A percentile compares a stretch with the other conserved stretches of the same genome.
phyloP scores from a whole-genome alignment of 192 early-diverging fungal genomes.

The Coemansia sp. region DNA sequence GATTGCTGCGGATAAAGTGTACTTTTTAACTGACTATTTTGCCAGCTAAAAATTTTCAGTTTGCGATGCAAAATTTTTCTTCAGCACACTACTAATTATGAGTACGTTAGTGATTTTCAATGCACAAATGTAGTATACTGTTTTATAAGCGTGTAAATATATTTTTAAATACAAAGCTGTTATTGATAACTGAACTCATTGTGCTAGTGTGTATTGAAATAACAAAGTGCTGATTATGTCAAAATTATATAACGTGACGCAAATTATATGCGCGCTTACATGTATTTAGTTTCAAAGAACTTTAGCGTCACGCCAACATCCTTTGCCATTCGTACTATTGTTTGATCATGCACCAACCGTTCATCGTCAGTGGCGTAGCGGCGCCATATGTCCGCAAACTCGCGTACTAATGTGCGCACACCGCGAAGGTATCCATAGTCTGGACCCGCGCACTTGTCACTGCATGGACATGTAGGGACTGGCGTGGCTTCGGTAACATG shows the following conservation, averaged over 20 bases:
- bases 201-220: too few relatives aligned
- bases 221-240: too few relatives aligned
- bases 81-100: too few relatives aligned
- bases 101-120: not conserved
- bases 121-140: too few relatives aligned
- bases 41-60: not conserved
- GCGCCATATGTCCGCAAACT: constrained; percentile 55
- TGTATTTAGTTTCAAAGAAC: constrained; percentile 26
- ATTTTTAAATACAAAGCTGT: too few relatives aligned
- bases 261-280: not conserved
- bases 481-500: constrained; percentile 32
- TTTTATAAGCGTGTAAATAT: too few relatives aligned
- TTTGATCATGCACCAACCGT: constrained; percentile 26
- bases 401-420: constrained; percentile 50
- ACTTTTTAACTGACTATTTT: constrained; percentile 23
- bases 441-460: constrained; percentile 43
- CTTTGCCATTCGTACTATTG: constrained; percentile 23
- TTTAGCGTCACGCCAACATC: constrained; percentile 43
- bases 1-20: constrained; percentile 26
- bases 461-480: constrained; percentile 31
- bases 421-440: constrained; percentile 57
- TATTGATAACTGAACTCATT: too few relatives aligned
- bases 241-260: too few relatives aligned
- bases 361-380: constrained; percentile 48
- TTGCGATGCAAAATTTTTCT: too few relatives aligned